These are phyloP conservation scores for Penicillium pulvis DNA, from an alignment of 495 filamentous ascomycete genomes.

Conservation along the genomic window DNA sequence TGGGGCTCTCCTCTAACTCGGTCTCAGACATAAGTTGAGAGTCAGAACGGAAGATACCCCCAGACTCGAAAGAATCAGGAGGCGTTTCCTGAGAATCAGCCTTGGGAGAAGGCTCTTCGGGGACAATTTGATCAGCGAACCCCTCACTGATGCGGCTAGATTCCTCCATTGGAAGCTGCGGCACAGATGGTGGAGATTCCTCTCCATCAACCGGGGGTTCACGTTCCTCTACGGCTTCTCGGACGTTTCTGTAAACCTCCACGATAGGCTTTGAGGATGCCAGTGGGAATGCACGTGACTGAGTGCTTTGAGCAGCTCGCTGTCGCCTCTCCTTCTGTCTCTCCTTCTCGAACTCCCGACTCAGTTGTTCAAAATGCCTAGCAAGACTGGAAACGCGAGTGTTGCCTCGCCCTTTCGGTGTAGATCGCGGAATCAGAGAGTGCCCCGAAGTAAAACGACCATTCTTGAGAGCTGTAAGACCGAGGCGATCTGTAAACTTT, in stretches of 20 bases:
- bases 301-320: constrained; percentile 75
- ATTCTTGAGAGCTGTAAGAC: constrained; percentile 60
- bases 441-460: constrained; percentile 59
- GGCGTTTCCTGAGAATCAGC: constrained; percentile 28
- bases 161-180: constrained; percentile 31
- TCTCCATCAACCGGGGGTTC: constrained; percentile 71
- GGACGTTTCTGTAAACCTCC: constrained; percentile 89
- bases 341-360: constrained; percentile 95
- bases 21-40: constrained; percentile 64
- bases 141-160: constrained; percentile 33
- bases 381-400: constrained; percentile 84
- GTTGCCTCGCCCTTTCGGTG: constrained; percentile 64
- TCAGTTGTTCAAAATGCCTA: constrained; percentile 94
- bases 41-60: constrained; percentile 48
- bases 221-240: constrained; percentile 86
- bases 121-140: constrained; percentile 23
- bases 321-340: constrained; percentile 81
- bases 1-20: constrained; percentile 62
- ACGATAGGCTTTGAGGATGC: constrained; percentile 95
- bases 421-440: constrained; percentile 87
- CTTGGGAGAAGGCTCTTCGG: constrained; percentile 23
- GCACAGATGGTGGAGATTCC: constrained; percentile 34
- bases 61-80: constrained; percentile 49
- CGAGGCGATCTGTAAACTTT: constrained; percentile 68
- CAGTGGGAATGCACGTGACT: constrained; percentile 81